Percentiles rank a stretch among this genome's conserved stretches.
Evolutionary conservation across 2,329 filamentous ascomycete species (phyloP).

Genomic region (Hansfordia pulvinata): DNA sequence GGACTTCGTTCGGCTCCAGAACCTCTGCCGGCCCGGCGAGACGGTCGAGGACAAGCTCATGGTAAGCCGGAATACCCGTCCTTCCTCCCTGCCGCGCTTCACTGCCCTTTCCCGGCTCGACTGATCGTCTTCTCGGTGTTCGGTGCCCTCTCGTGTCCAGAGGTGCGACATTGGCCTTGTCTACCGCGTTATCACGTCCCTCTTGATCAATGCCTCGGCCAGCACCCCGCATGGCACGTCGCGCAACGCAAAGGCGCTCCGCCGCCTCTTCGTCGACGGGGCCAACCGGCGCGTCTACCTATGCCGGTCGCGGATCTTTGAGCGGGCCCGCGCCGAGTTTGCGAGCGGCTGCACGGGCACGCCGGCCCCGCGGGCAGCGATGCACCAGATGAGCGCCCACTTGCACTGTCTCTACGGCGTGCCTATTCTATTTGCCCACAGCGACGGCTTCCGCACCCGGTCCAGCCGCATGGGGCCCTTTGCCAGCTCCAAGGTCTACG

Average conservation of each 20-base stretch:
- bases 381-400: conserved; percentile 56
- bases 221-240: conserved; percentile 27
- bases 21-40: conserved; percentile 23
- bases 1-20: conserved; percentile 27
- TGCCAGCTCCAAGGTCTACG: conserved; percentile 59
- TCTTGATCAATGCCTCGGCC: conserved; percentile 25
- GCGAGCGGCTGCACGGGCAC: conserved; percentile 4
- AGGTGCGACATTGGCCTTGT: conserved; percentile 33
- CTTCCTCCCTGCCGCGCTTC: conserved; percentile 7
- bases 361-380: conserved; percentile 22
- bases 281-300: conserved; percentile 47
- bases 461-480: conserved; percentile 36
- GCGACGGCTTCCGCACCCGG: conserved; percentile 18
- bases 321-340: conserved; percentile 31
- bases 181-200: conserved; percentile 25
- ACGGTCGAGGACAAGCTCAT: conserved; percentile 24
- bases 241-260: conserved; percentile 30
- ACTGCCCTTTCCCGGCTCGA: conserved; percentile 9
- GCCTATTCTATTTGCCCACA: conserved; percentile 27
- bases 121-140: conserved; percentile 4
- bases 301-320: conserved; percentile 49
- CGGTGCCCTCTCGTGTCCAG: conserved; percentile 15
- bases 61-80: neutral
- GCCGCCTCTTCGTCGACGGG: conserved; percentile 27
- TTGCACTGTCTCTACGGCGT: conserved; percentile 57